A percentile compares a stretch with the other conserved stretches of the same genome.
phyloP scores from a whole-genome alignment of 768 basidiomycete species.

The Scleroderma bovista region DNA sequence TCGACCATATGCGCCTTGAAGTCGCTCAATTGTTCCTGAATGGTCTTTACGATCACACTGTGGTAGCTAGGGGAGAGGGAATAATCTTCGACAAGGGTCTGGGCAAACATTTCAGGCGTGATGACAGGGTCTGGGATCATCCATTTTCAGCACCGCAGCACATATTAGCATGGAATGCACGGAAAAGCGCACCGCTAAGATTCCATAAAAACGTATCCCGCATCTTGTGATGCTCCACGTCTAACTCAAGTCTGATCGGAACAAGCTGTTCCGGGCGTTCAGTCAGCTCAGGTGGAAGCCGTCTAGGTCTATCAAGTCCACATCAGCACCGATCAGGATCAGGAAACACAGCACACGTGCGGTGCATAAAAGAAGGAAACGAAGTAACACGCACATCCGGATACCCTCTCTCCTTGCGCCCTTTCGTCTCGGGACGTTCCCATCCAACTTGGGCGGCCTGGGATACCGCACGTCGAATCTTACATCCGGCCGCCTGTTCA shows the following conservation, averaged over 20 bases:
- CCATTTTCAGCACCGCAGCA: neutral
- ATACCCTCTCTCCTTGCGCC: slow-evolving; percentile 61
- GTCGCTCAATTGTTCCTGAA: slow-evolving; percentile 85
- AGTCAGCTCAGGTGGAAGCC: slow-evolving; percentile 48
- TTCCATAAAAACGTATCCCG: slow-evolving; percentile 99
- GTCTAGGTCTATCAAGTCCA: slow-evolving; percentile 50
- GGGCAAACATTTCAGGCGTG: slow-evolving; percentile 86
- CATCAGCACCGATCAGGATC: slow-evolving; percentile 8
- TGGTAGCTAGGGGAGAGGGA: slow-evolving; percentile 61
- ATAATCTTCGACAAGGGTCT: slow-evolving; percentile 90
- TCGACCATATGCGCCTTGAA: slow-evolving; percentile 67
- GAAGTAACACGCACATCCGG: slow-evolving; percentile 57
- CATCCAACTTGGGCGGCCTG: slow-evolving; percentile 34
- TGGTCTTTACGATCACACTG: slow-evolving; percentile 66
- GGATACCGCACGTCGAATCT: slow-evolving; percentile 55
- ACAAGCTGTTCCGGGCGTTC: slow-evolving; percentile 77
- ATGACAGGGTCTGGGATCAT: slow-evolving; percentile 68
- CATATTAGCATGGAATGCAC: neutral
- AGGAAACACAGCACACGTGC: neutral
- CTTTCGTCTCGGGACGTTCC: slow-evolving; percentile 40
- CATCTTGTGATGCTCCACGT: slow-evolving; percentile 90
- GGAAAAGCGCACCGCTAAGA: slow-evolving; percentile 63
- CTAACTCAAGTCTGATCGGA: slow-evolving; percentile 94
- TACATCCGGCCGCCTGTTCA: slow-evolving; percentile 22
- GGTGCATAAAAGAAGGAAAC: neutral